phyloP scores from a whole-genome alignment of 257 asterid species.

The Ehretia macrophylla region DNA sequence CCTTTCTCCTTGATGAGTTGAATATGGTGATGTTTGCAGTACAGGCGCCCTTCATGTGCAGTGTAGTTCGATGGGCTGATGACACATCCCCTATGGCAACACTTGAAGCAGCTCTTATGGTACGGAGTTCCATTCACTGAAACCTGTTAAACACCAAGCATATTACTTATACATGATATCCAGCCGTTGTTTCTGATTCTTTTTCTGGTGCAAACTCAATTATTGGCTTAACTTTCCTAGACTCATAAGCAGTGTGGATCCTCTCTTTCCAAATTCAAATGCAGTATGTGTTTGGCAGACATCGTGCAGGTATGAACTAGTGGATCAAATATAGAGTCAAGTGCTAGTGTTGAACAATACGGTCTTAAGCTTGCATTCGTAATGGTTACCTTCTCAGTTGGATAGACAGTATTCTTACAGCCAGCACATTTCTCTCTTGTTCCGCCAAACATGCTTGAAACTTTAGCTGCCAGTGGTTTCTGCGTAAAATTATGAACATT shows the following conservation, averaged over 20 bases:
- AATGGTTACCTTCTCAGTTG: conserved; percentile 77
- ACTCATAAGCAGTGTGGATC: too few relatives aligned
- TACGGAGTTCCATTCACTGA: conserved; percentile 80
- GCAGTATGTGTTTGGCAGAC: too few relatives aligned
- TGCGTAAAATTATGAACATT: conserved; percentile 17
- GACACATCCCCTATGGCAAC: conserved; percentile 93
- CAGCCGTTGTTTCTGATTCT: too few relatives aligned
- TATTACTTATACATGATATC: too few relatives aligned
- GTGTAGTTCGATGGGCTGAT: conserved; percentile 94
- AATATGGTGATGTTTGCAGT: conserved; percentile 95
- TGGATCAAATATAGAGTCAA: too few relatives aligned
- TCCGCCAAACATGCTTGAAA: conserved; percentile 48
- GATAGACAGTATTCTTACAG: not conserved
- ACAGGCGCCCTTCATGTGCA: conserved; percentile 88
- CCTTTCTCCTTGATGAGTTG: conserved; percentile 88
- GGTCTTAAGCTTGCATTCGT: not conserved
- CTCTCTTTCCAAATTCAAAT: too few relatives aligned
- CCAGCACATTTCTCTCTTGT: conserved; percentile 3
- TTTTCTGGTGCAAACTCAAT: too few relatives aligned
- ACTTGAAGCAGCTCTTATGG: conserved; percentile 90
- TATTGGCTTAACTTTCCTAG: too few relatives aligned
- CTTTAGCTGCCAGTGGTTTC: conserved; percentile 69
- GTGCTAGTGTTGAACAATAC: not conserved
- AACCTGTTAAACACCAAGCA: conserved; percentile 45
- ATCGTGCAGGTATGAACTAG: too few relatives aligned